phyloP scores from a whole-genome alignment of 495 filamentous ascomycete species.

The Talaromyces nanjingensis region DNA sequence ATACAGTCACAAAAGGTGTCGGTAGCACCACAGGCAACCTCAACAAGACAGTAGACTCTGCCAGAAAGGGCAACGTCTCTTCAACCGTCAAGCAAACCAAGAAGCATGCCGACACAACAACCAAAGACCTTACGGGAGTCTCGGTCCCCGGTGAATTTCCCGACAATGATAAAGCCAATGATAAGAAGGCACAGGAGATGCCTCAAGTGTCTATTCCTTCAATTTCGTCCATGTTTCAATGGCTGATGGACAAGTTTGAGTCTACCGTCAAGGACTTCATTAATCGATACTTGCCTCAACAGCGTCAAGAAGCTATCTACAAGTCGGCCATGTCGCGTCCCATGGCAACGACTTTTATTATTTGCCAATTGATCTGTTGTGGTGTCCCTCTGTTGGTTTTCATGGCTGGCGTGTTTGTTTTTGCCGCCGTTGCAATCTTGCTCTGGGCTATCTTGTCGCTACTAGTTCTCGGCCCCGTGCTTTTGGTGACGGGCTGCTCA shows the following conservation, averaged over 20 bases:
- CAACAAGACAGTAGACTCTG: background rate
- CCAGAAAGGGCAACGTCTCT: slow-evolving; percentile 12
- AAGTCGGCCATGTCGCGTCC: slow-evolving; percentile 25
- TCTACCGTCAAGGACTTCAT: slow-evolving; percentile 19
- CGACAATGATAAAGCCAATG: slow-evolving; percentile 18
- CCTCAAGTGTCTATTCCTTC: slow-evolving; percentile 16
- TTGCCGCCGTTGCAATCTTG: slow-evolving; percentile 28
- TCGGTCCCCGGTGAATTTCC: slow-evolving; percentile 27
- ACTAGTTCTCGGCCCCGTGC: slow-evolving; percentile 29
- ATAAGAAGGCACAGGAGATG: slow-evolving; percentile 14
- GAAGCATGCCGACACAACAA: slow-evolving; percentile 15
- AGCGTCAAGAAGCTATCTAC: slow-evolving; percentile 24
- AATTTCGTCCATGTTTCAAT: slow-evolving; percentile 15
- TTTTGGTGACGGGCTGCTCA: slow-evolving; percentile 31
- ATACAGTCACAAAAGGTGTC: slow-evolving; percentile 21
- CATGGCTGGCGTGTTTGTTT: slow-evolving; percentile 27
- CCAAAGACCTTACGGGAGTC: slow-evolving; percentile 17
- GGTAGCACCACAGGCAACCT: slow-evolving; percentile 12
- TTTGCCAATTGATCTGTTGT: slow-evolving; percentile 32
- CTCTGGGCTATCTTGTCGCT: slow-evolving; percentile 29
- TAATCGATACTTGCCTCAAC: slow-evolving; percentile 21
- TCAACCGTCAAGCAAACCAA: slow-evolving; percentile 15
- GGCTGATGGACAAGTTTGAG: slow-evolving; percentile 25
- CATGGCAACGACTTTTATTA: slow-evolving; percentile 26
- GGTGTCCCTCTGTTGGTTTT: slow-evolving; percentile 32